Evolutionary conservation across 2,329 filamentous ascomycete species (phyloP).

Genomic region (Xylariaceae sp.): DNA sequence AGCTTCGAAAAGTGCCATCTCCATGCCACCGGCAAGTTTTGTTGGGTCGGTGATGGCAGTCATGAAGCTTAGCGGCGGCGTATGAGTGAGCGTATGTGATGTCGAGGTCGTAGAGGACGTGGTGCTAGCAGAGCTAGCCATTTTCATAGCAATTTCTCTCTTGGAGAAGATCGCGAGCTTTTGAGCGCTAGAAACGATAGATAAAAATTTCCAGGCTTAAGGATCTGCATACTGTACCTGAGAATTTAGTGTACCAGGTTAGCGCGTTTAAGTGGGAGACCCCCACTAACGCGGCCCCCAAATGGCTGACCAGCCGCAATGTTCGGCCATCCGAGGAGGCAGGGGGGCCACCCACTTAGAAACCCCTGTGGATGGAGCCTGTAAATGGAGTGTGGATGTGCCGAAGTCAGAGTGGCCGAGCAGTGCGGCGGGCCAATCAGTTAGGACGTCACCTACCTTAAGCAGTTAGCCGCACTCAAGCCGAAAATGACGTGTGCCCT

Average conservation of each 20-base stretch:
- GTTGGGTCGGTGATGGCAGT: conserved; percentile 33
- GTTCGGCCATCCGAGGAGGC: too few relatives aligned
- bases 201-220: conserved; percentile 22
- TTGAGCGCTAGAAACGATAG: conserved; percentile 5
- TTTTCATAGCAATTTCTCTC: conserved; percentile 16
- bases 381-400: too few relatives aligned
- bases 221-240: conserved; percentile 5
- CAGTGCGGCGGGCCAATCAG: too few relatives aligned
- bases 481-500: too few relatives aligned
- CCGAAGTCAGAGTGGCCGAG: too few relatives aligned
- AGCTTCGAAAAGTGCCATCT: conserved; percentile 50
- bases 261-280: too few relatives aligned
- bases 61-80: conserved; percentile 39
- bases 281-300: too few relatives aligned
- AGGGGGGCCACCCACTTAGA: too few relatives aligned
- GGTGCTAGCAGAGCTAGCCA: conserved; percentile 40
- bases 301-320: too few relatives aligned
- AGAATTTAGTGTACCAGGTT: neutral
- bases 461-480: too few relatives aligned
- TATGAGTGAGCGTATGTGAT: conserved; percentile 56
- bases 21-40: conserved; percentile 32
- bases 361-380: too few relatives aligned
- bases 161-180: conserved; percentile 2
- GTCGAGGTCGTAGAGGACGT: conserved; percentile 59
- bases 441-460: too few relatives aligned